phyloP scores from a whole-genome alignment of 2,329 filamentous ascomycete species.

The Arthrobotrys iridis region DNA sequence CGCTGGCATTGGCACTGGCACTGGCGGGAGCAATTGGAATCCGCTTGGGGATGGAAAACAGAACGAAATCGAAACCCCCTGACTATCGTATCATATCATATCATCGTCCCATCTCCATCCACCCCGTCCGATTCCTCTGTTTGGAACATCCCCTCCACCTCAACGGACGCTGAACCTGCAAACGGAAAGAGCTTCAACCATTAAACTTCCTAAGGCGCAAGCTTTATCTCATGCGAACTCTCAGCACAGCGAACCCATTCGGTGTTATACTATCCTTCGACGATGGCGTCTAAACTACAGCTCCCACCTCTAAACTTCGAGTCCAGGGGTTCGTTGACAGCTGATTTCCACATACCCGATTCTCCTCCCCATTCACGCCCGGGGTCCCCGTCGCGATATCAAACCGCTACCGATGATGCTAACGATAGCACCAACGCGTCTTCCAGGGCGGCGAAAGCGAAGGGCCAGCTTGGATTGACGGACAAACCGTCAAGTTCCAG shows the following conservation, averaged over 20 bases:
- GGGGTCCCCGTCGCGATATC: constrained; percentile 33
- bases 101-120: background rate
- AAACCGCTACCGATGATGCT: constrained; percentile 1
- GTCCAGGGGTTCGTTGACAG: constrained; percentile 43
- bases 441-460: background rate
- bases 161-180: background rate
- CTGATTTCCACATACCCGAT: constrained; percentile 51
- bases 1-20: too few relatives aligned
- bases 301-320: constrained; percentile 50
- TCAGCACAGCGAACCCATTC: background rate
- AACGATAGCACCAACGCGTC: constrained; percentile 29
- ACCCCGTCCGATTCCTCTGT: background rate
- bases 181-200: background rate
- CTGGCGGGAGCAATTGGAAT: too few relatives aligned
- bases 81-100: background rate
- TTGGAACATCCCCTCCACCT: too few relatives aligned
- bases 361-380: constrained; percentile 52
- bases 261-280: background rate
- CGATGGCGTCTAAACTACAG: constrained; percentile 53
- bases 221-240: background rate
- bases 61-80: background rate
- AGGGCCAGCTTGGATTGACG: constrained; percentile 3
- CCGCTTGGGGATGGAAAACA: background rate
- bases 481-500: constrained; percentile 46
- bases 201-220: background rate